Evolutionary conservation across 345 rosid genomes (phyloP).

Genomic region (Corchorus olitorius): DNA sequence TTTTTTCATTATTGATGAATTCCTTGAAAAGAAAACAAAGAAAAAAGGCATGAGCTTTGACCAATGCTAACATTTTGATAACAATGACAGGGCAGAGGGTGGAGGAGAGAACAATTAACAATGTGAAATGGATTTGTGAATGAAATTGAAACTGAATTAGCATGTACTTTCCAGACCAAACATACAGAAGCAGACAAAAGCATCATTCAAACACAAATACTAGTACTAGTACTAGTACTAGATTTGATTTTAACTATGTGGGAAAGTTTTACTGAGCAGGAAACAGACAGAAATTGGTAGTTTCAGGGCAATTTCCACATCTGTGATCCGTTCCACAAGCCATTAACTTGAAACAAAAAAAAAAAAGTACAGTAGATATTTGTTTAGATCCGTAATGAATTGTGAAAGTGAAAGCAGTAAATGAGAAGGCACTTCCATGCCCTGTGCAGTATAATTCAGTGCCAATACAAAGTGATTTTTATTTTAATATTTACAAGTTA

Average conservation of each 20-base stretch:
- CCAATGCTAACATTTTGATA: background rate
- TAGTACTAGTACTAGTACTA: too few species aligned
- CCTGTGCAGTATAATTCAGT: too few species aligned
- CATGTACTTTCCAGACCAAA: background rate
- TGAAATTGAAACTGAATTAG: background rate
- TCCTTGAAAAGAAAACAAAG: background rate
- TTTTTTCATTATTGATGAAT: background rate
- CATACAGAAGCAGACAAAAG: constrained; percentile 2
- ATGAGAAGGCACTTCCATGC: background rate
- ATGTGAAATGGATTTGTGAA: background rate
- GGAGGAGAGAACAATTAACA: background rate
- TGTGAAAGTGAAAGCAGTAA: background rate
- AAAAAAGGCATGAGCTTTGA: background rate
- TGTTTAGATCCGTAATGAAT: background rate
- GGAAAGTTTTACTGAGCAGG: background rate
- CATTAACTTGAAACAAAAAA: background rate
- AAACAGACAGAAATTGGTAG: background rate
- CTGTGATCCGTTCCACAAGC: background rate
- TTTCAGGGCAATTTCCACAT: background rate
- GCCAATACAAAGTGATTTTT: too few species aligned
- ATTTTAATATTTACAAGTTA: too few species aligned
- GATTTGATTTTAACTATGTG: background rate
- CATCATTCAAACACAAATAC: background rate
- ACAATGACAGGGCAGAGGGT: background rate
- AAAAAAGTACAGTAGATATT: background rate